Percentiles rank a stretch among this genome's conserved stretches.
Conservation (phyloP, 768 basidiomycete species). For the Cystoderma amianthinum region DNA sequence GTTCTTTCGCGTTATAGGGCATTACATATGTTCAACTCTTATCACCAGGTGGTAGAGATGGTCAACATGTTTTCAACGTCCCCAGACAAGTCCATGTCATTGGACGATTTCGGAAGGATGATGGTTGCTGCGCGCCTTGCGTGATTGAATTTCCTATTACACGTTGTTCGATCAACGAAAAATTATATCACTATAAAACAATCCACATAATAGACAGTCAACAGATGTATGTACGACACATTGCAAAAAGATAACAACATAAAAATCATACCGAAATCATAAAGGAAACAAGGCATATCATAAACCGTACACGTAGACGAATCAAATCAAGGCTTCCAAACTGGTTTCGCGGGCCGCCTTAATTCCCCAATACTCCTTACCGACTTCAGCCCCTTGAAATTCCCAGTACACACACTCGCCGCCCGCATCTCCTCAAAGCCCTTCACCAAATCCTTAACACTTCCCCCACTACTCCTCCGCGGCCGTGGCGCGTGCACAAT, state of each 20-base stretch:
- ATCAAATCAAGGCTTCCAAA: neutral
- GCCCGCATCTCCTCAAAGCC: slow-evolving; percentile 45
- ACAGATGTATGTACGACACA: too few species aligned
- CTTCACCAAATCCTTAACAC: slow-evolving; percentile 67
- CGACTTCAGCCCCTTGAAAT: neutral
- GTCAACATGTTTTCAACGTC: slow-evolving; percentile 67
- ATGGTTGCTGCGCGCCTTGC: slow-evolving; percentile 46
- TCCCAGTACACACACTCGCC: neutral
- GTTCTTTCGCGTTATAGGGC: slow-evolving; percentile 10
- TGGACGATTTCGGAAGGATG: slow-evolving; percentile 71
- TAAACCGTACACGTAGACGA: neutral
- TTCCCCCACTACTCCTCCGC: slow-evolving; percentile 60
- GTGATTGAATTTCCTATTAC: too few species aligned
- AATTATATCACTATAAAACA: too few species aligned
- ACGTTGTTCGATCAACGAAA: too few species aligned
- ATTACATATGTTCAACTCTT: too few species aligned
- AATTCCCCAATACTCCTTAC: neutral
- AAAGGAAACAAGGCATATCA: too few species aligned
- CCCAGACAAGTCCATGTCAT: slow-evolving; percentile 58
- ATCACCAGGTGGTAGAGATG: slow-evolving; percentile 68
- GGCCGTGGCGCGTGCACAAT: slow-evolving; percentile 18
- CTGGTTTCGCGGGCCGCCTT: neutral
- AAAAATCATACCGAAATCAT: neutral
- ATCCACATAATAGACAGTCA: too few species aligned
- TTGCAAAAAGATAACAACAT: too few species aligned